Conservation (phyloP, 2,329 filamentous ascomycete genomes). For the Penicillium aurantiogriseum region DNA sequence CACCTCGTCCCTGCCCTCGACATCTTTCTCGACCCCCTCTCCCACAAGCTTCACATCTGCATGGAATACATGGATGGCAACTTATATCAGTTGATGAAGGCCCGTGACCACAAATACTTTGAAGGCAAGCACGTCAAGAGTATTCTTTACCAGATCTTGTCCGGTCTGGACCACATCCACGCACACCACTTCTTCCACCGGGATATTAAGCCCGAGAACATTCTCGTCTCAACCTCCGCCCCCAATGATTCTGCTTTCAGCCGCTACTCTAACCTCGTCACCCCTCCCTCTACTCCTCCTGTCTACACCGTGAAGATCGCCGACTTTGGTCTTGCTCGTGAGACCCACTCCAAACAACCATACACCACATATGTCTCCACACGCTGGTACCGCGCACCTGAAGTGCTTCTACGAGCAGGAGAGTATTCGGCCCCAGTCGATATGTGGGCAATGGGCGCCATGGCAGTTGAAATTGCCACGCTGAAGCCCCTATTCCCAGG, state of each 20-base stretch:
- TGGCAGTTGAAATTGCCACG: slow-evolving; percentile 97
- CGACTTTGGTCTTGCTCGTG: slow-evolving; percentile 94
- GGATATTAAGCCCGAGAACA: slow-evolving; percentile 99
- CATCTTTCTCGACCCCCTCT: slow-evolving; percentile 96
- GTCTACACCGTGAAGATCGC: slow-evolving; percentile 97
- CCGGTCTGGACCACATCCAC: slow-evolving; percentile 94
- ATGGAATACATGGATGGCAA: slow-evolving; percentile 99
- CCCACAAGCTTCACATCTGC: slow-evolving; percentile 91
- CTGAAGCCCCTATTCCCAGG: slow-evolving; percentile 95
- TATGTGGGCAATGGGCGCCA: slow-evolving; percentile 97
- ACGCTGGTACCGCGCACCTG: slow-evolving; percentile 89
- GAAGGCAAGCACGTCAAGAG: slow-evolving; percentile 94
- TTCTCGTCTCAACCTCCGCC: slow-evolving; percentile 88
- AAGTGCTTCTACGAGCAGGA: slow-evolving; percentile 87
- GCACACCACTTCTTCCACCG: slow-evolving; percentile 97
- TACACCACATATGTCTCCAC: slow-evolving; percentile 99
- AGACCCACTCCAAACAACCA: slow-evolving; percentile 92
- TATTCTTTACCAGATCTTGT: slow-evolving; percentile 95
- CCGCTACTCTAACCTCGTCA: slow-evolving; percentile 88
- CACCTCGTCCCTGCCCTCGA: slow-evolving; percentile 97
- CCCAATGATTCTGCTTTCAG: slow-evolving; percentile 86
- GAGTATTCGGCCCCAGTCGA: slow-evolving; percentile 98
- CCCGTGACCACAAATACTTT: slow-evolving; percentile 88
- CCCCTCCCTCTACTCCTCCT: slow-evolving; percentile 89
- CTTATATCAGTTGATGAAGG: slow-evolving; percentile 98